Base-by-base conservation (phyloP, 2,329 filamentous ascomycete species). In the Hirsutella minnesotensis region DNA sequence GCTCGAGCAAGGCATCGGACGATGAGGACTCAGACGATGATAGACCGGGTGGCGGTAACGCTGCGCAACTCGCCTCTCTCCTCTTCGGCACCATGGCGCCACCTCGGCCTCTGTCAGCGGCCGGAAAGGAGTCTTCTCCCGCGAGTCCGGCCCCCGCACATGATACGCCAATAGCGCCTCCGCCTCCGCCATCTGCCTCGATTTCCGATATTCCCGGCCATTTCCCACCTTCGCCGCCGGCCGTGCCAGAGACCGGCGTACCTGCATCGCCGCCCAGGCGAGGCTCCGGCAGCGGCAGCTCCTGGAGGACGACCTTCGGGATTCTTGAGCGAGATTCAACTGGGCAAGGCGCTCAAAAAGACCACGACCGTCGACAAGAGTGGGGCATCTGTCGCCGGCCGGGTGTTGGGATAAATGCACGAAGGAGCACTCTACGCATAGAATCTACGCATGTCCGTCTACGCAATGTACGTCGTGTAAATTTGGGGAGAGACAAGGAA, bases 81-180 rank as follows among this genome's bases (percentile, higher is more conserved):
- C 73, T 98, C 18, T 98, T 98, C 59, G 90, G 92, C 46, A 95
- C 89, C 41, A 96, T 98, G 89, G 90, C 78, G 9, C 90, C 92
- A 33, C 90, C 92, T 13, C 80, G 90, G 41, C 89, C 90, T 24
- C 66, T 95, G 37, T 94, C 86, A 18, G 83, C 87, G 7, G 79
- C 86, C 60, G 87, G 85, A 43, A 80, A 84, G 50, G 84, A 85
- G 53, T 69, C 69, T 9, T 58, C 67, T 16, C 59, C 66, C 15
- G 49, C 55, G 8, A 65, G 61, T 44, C 62, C 62, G 29, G 58
- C 55, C n/a, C 59, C 62, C 8, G 59, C 59, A 9, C 67, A 54
- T 54, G 66, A 63, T 46, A 63, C 61, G 44, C 64, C 57, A 44
- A 66, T 56, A 38, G 65, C 58, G 33, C 63, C 57, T 45, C 66